Evolutionary conservation across 805 yeast species (phyloP).

Genomic region (Pichia nakasei): DNA sequence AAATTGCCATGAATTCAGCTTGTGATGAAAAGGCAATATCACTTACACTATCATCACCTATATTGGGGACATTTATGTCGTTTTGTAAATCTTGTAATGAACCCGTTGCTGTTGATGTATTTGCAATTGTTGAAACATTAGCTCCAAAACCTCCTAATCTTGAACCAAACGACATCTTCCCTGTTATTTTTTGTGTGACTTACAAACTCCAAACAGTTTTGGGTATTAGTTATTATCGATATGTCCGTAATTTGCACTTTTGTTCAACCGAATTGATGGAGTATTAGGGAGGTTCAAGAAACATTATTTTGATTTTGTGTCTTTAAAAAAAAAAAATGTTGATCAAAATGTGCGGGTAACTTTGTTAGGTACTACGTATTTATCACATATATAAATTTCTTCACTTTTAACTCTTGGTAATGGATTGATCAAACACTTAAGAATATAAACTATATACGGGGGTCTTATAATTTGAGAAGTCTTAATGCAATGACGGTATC

Average conservation of each 20-base stretch:
- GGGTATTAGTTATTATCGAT: too few relatives aligned
- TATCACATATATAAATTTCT: background rate
- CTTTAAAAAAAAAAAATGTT: too few relatives aligned
- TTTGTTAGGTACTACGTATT: too few relatives aligned
- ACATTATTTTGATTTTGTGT: too few relatives aligned
- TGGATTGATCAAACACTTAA: background rate
- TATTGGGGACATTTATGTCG: slow-evolving; percentile 63
- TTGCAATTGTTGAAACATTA: slow-evolving; percentile 4
- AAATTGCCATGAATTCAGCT: slow-evolving; percentile 70
- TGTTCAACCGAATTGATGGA: too few relatives aligned
- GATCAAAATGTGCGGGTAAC: too few relatives aligned
- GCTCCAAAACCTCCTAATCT: slow-evolving; percentile 22
- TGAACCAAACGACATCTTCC: slow-evolving; percentile 26
- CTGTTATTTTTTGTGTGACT: background rate
- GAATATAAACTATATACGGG: background rate
- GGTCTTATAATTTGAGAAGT: slow-evolving; percentile 51
- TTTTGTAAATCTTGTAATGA: slow-evolving; percentile 54
- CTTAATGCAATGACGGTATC: slow-evolving; percentile 74
- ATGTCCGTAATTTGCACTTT: too few relatives aligned
- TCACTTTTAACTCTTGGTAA: background rate
- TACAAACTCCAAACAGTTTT: too few relatives aligned
- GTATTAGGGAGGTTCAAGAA: too few relatives aligned
- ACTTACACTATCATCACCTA: slow-evolving; percentile 88
- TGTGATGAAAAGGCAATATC: slow-evolving; percentile 81
- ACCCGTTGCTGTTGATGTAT: slow-evolving; percentile 31